Evolutionary conservation across 441 rosid species (phyloP), one percentile per base, ranked within the genome.

Genomic region (Euphorbia schlechtendalii): DNA sequence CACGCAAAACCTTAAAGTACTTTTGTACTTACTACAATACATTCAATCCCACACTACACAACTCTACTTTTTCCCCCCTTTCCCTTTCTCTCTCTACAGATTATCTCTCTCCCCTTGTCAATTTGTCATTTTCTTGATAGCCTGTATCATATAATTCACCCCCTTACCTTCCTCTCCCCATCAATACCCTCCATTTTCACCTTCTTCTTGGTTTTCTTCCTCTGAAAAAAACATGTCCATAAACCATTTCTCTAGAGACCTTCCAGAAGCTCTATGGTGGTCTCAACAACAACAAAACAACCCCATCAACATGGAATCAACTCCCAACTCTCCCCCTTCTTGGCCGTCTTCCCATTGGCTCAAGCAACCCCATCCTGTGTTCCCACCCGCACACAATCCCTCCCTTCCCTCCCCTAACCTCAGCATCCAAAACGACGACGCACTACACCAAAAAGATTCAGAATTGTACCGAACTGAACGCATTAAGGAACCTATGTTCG

Each of bases 1-100:
- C 83, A 80, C 84, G 82, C 87, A 83, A 85, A 81, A 81, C 81
- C 88, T 81, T 78, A 75, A 76, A 78, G 80, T 70, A 82, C 77
- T 69, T 69, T 68, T 71, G 82, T 75, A 71, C 74, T 74, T 73
- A 60, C 66, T 63, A 24, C 46, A 69, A 68, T 56, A 12, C n/a
- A n/a, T n/a, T n/a, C 48, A 17, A 45, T 22, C 25, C 40, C 68
- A 14, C 56, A 30, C 65, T 8, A 10, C 7, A 5, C 11, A 13
- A 3, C 12, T 22, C 32, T 9, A 32, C 6, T 18, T n/a, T n/a
- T n/a, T 13, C 18, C 52, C 21, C 40, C 32, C 48, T n/a, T n/a
- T n/a, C 53, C 46, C 5, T 71, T 17, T 9, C 7, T 55, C 41
- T 18, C 36, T 32, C 36, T 7, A 32, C 7, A 7, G 36, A 32